A percentile compares a stretch with the other conserved stretches of the same genome.
Conservation (phyloP, 495 filamentous ascomycete genomes). For the Lichina pygmaea region DNA sequence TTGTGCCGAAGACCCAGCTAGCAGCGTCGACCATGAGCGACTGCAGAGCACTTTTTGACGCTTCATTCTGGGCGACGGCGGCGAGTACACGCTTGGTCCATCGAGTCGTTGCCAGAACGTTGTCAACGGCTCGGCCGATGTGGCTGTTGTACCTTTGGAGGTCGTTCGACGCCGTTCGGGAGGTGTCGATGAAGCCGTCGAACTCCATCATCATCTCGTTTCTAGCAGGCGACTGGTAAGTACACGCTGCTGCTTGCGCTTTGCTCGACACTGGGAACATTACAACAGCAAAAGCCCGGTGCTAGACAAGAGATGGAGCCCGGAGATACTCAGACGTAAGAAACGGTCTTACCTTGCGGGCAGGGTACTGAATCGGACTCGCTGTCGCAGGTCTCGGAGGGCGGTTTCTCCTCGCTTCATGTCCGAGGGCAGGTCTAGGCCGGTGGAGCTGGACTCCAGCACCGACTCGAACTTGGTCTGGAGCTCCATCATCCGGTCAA, state of each 20-base stretch:
- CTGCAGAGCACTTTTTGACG: slow-evolving; percentile 17
- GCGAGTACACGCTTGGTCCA: slow-evolving; percentile 30
- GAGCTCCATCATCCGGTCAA: slow-evolving; percentile 36
- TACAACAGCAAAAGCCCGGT: too few relatives aligned
- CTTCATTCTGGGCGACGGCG: slow-evolving; percentile 15
- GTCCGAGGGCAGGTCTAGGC: slow-evolving; percentile 32
- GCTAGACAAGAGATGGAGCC: too few relatives aligned
- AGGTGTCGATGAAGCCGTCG: slow-evolving; percentile 33
- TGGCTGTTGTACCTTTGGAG: slow-evolving; percentile 40
- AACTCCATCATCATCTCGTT: slow-evolving; percentile 41
- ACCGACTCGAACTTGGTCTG: slow-evolving; percentile 40
- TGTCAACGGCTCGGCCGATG: slow-evolving; percentile 40
- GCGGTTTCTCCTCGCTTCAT: slow-evolving; percentile 47
- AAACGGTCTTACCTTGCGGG: slow-evolving; percentile 10
- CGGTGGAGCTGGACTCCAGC: slow-evolving; percentile 26
- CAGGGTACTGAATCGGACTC: slow-evolving; percentile 25
- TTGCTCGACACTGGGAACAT: too few relatives aligned
- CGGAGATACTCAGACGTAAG: not conserved
- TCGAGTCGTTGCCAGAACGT: slow-evolving; percentile 35
- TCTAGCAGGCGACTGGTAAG: not conserved
- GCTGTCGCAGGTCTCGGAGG: slow-evolving; percentile 43
- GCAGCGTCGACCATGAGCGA: slow-evolving; percentile 21
- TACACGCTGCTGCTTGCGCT: too few relatives aligned
- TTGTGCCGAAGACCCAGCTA: not conserved
- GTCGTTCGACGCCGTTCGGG: slow-evolving; percentile 24